Percentiles rank a stretch among this genome's conserved stretches.
phyloP scores from a whole-genome alignment of 208 protist species.

The Zelonia costaricensis region DNA sequence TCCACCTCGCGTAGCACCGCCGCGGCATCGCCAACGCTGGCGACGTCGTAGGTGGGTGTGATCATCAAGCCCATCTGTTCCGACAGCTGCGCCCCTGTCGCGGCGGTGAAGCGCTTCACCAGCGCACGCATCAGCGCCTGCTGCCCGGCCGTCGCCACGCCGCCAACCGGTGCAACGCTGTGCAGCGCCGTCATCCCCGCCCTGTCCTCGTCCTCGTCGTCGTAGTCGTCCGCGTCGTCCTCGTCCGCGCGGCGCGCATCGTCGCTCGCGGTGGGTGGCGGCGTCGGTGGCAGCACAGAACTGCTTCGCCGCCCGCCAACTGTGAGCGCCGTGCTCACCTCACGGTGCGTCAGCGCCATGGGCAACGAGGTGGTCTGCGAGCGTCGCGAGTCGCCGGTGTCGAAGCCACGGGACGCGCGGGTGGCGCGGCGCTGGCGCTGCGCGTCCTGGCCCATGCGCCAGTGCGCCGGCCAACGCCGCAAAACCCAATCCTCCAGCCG shows the following conservation, averaged over 20 bases:
- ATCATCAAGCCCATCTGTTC: slow-evolving; percentile 45
- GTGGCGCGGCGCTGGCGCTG: too few species aligned
- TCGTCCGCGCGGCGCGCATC: not conserved
- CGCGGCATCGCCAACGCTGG: slow-evolving; percentile 37
- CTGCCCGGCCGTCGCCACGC: slow-evolving; percentile 43
- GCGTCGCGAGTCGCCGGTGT: too few species aligned
- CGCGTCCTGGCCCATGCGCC: too few species aligned
- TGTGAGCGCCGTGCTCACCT: too few species aligned
- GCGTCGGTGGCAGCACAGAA: too few species aligned
- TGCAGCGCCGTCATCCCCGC: slow-evolving; percentile 11
- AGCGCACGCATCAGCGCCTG: slow-evolving; percentile 51
- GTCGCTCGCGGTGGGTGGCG: too few species aligned
- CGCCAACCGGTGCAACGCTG: slow-evolving; percentile 29
- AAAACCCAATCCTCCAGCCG: slow-evolving; percentile 36
- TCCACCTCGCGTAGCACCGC: slow-evolving; percentile 32
- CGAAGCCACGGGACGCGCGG: too few species aligned
- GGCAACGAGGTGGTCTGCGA: too few species aligned
- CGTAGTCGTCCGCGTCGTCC: not conserved
- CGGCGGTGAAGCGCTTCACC: slow-evolving; percentile 37
- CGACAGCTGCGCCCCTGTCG: slow-evolving; percentile 38
- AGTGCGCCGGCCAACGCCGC: slow-evolving; percentile 16
- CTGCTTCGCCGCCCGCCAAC: too few species aligned
- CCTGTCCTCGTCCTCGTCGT: not conserved
- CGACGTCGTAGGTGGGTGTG: slow-evolving; percentile 52
- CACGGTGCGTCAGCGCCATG: too few species aligned